Evolutionary conservation across 352 stramenopile species (phyloP).

Genomic region (Globisporangium abappressorium): DNA sequence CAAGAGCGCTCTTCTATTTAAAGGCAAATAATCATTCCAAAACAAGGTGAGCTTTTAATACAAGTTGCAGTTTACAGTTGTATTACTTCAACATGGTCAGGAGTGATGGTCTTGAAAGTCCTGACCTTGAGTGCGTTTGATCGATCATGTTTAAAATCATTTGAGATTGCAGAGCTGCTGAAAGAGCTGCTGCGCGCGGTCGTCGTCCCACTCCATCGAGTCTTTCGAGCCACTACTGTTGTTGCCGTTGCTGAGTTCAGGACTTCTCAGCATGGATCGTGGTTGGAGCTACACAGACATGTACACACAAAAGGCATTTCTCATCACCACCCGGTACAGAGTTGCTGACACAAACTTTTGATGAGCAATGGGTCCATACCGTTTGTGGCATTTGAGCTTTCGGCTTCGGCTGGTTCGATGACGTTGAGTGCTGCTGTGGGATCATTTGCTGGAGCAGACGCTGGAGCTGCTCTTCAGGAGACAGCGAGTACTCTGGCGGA

Average conservation of each 20-base stretch:
- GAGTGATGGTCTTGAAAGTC: conserved; percentile 8
- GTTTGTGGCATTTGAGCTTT: not conserved
- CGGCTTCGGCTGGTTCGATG: not conserved
- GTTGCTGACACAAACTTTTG: not conserved
- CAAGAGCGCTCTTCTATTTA: conserved; percentile 9
- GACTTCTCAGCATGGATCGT: not conserved
- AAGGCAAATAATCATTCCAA: not conserved
- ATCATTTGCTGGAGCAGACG: conserved; percentile 50
- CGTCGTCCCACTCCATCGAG: conserved; percentile 46
- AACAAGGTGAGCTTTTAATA: not conserved
- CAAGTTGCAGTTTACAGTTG: not conserved
- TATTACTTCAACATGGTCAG: conserved; percentile 11
- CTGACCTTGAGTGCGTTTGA: not conserved
- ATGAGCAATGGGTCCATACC: not conserved
- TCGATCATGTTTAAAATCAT: not conserved
- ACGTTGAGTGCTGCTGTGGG: conserved; percentile 12
- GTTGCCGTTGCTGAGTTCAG: not conserved
- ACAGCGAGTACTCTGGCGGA: conserved; percentile 11
- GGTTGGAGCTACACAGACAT: not conserved
- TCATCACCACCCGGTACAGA: not conserved
- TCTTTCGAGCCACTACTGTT: not conserved
- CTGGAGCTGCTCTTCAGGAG: conserved; percentile 53
- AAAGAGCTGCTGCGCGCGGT: conserved; percentile 59
- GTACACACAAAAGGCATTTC: not conserved
- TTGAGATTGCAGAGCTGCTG: conserved; percentile 51